Conservation (phyloP, 805 yeast genomes). For the Myxozyma monticola region DNA sequence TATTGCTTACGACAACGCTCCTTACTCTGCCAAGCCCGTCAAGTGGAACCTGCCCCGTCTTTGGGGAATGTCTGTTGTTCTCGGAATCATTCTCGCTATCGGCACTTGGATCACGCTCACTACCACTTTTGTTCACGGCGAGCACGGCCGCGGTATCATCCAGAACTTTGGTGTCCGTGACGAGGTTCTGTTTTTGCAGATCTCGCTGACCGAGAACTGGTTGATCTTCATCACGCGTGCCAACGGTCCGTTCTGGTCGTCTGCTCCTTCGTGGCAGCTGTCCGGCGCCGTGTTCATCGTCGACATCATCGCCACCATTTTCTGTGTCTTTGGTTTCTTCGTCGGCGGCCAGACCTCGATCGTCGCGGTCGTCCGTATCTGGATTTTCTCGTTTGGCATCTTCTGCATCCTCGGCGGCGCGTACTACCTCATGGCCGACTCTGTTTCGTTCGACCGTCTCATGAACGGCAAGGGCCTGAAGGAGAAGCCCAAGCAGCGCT, state of each 20-base stretch:
- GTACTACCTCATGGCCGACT: constrained; percentile 82
- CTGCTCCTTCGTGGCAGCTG: constrained; percentile 94
- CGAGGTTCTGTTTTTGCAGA: constrained; percentile 90
- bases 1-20: constrained; percentile 90
- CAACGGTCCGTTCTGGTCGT: constrained; percentile 98
- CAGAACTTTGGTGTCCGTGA: constrained; percentile 94
- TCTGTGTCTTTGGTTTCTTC: constrained; percentile 96
- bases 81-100: constrained; percentile 65
- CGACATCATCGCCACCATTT: constrained; percentile 88
- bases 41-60: constrained; percentile 95
- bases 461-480: constrained; percentile 53
- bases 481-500: constrained; percentile 47
- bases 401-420: constrained; percentile 96
- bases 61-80: constrained; percentile 75
- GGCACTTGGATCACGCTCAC: constrained; percentile 94
- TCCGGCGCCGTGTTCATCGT: constrained; percentile 88
- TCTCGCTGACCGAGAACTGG: constrained; percentile 95
- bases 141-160: constrained; percentile 69
- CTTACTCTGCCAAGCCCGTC: constrained; percentile 87
- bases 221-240: constrained; percentile 95
- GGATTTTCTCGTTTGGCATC: constrained; percentile 94
- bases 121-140: constrained; percentile 72
- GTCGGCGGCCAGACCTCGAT: constrained; percentile 94
- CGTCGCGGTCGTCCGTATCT: constrained; percentile 89
- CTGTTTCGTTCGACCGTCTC: constrained; percentile 50